A percentile compares a stretch with the other conserved stretches of the same genome.
phyloP scores from a whole-genome alignment of 345 rosid species.

The Trapa bicornis region DNA sequence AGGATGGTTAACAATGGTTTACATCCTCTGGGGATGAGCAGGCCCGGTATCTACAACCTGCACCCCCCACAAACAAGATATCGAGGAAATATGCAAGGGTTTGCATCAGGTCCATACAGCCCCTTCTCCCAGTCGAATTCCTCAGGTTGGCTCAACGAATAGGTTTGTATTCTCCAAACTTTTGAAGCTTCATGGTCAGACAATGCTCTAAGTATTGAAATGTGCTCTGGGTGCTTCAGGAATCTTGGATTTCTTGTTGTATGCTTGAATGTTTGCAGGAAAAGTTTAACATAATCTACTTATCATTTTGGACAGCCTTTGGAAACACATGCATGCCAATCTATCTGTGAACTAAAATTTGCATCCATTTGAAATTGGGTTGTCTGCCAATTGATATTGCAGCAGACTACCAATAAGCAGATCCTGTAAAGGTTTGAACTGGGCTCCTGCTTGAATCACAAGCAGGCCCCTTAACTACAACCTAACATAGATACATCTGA shows the following conservation, averaged over 20 bases:
- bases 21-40: conserved; percentile 19
- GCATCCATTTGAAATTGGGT: too few species aligned
- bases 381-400: too few species aligned
- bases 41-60: conserved; percentile 15
- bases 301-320: neutral
- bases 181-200: neutral
- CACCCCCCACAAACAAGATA: conserved; percentile 14
- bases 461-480: too few species aligned
- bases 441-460: too few species aligned
- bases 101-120: conserved; percentile 37
- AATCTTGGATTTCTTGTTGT: neutral
- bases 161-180: conserved; percentile 2
- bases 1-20: conserved; percentile 19
- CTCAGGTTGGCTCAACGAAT: conserved; percentile 67
- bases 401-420: too few species aligned
- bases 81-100: conserved; percentile 14
- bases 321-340: too few species aligned
- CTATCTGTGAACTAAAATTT: too few species aligned
- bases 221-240: neutral
- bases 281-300: neutral
- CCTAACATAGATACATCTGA: too few species aligned
- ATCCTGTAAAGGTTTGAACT: too few species aligned
- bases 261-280: neutral
- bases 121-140: conserved; percentile 21
- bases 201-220: neutral